Conservation (phyloP, 345 rosid species). For the Hibiscus trionum region DNA sequence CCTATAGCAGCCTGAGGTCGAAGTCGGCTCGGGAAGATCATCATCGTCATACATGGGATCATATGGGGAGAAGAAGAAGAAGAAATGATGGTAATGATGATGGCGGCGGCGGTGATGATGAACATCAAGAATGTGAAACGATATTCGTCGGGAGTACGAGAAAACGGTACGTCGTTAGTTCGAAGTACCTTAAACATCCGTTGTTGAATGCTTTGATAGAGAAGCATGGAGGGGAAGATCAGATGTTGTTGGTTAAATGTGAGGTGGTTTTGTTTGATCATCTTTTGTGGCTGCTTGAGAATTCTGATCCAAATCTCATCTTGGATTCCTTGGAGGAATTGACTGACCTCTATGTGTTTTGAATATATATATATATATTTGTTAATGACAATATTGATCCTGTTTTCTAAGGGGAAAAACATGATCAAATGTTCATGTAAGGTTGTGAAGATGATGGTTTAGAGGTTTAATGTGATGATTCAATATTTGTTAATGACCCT, state of each 20-base stretch:
- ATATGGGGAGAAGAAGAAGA: not conserved
- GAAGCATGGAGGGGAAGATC: constrained; percentile 25
- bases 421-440: constrained; percentile 4
- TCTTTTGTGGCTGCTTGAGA: constrained; percentile 82
- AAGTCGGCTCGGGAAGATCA: constrained; percentile 38
- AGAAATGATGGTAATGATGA: not conserved
- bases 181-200: constrained; percentile 70
- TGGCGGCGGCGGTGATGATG: not conserved
- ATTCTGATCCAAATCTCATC: constrained; percentile 49
- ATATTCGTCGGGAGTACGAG: constrained; percentile 62
- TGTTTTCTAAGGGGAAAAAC: not conserved
- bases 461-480: not conserved
- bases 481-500: not conserved
- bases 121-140: constrained; percentile 9
- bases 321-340: constrained; percentile 65
- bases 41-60: constrained; percentile 13
- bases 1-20: constrained; percentile 69
- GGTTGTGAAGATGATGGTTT: not conserved
- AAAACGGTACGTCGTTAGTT: constrained; percentile 55
- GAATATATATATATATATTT: not conserved
- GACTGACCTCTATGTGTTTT: constrained; percentile 62
- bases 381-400: not conserved
- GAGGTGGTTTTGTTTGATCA: constrained; percentile 90
- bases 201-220: constrained; percentile 58
- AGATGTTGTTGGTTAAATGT: constrained; percentile 40